A percentile compares a stretch with the other conserved stretches of the same genome.
Conservation (phyloP, 2,329 filamentous ascomycete species). For the Elsinoe necatrix region DNA sequence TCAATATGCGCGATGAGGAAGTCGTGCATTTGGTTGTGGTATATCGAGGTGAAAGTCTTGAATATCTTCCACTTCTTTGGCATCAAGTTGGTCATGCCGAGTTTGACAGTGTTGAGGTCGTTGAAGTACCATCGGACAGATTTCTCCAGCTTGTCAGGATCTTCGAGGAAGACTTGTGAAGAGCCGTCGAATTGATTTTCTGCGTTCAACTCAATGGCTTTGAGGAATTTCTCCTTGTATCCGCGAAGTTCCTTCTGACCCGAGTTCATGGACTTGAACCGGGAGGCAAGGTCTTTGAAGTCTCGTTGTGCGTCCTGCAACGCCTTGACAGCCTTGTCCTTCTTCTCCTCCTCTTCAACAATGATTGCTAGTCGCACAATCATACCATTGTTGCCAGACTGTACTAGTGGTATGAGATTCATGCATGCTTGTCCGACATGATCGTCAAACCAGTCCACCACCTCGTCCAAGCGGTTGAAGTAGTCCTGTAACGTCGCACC, state of each 20-base stretch:
- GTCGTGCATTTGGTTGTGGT: slow-evolving; percentile 92
- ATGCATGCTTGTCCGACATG: slow-evolving; percentile 82
- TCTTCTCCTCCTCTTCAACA: slow-evolving; percentile 93
- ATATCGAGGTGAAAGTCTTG: slow-evolving; percentile 80
- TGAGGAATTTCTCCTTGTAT: slow-evolving; percentile 92
- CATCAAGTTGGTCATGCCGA: slow-evolving; percentile 85
- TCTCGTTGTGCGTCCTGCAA: slow-evolving; percentile 91
- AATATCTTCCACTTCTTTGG: slow-evolving; percentile 96
- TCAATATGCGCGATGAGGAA: slow-evolving; percentile 77
- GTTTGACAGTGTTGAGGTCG: slow-evolving; percentile 86
- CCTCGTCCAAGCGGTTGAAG: slow-evolving; percentile 76
- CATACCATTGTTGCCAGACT: slow-evolving; percentile 76
- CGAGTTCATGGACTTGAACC: slow-evolving; percentile 91
- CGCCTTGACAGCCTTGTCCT: slow-evolving; percentile 81
- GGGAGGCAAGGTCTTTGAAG: slow-evolving; percentile 84
- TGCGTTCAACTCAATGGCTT: slow-evolving; percentile 66
- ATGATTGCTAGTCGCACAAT: slow-evolving; percentile 87
- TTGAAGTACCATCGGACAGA: slow-evolving; percentile 95
- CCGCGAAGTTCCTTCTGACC: slow-evolving; percentile 86
- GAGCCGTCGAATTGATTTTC: slow-evolving; percentile 65
- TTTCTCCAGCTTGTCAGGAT: slow-evolving; percentile 77
- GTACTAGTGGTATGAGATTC: slow-evolving; percentile 80
- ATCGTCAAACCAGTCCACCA: slow-evolving; percentile 91
- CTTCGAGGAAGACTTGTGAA: slow-evolving; percentile 68
- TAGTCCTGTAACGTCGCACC: slow-evolving; percentile 75